phyloP scores from a whole-genome alignment of 768 basidiomycete genomes.

The Suillus lakei region DNA sequence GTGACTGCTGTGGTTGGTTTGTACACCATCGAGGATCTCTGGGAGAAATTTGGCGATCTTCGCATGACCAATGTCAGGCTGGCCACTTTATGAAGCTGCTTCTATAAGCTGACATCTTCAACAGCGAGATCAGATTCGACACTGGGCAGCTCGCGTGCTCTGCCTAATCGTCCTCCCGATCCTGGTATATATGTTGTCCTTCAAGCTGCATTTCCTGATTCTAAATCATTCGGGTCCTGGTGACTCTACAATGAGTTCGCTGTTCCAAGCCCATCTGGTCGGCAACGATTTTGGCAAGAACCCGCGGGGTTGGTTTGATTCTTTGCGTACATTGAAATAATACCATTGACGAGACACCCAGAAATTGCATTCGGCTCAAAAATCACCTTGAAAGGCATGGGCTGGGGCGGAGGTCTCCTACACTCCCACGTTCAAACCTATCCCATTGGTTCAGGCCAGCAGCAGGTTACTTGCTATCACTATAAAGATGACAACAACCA shows the following conservation, averaged over 20 bases:
- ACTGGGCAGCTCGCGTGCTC: conserved; percentile 86
- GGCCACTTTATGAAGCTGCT: background rate
- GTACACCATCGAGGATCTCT: conserved; percentile 97
- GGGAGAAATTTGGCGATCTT: conserved; percentile 97
- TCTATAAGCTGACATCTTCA: conserved; percentile 13
- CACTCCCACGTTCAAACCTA: conserved; percentile 98
- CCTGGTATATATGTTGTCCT: conserved; percentile 90
- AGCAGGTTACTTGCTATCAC: conserved; percentile 99
- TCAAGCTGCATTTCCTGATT: conserved; percentile 96
- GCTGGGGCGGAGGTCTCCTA: conserved; percentile 94
- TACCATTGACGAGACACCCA: conserved; percentile 28
- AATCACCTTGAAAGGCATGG: conserved; percentile 95
- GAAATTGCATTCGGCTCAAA: conserved; percentile 92
- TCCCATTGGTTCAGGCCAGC: conserved; percentile 89
- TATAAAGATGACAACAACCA: conserved; percentile 99
- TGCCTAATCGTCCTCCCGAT: conserved; percentile 91
- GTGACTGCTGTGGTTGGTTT: conserved; percentile 93
- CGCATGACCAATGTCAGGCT: conserved; percentile 83
- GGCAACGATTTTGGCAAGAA: conserved; percentile 94
- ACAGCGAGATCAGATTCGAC: conserved; percentile 84
- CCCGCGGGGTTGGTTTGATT: conserved; percentile 68
- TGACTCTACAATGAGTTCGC: conserved; percentile 97
- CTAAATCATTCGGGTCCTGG: conserved; percentile 95
- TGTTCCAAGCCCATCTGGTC: conserved; percentile 95
- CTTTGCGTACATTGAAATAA: background rate